Evolutionary conservation across 2,329 filamentous ascomycete genomes (phyloP), one percentile per base, ranked within the genome.

Genomic region (Talaromyces sp.): DNA sequence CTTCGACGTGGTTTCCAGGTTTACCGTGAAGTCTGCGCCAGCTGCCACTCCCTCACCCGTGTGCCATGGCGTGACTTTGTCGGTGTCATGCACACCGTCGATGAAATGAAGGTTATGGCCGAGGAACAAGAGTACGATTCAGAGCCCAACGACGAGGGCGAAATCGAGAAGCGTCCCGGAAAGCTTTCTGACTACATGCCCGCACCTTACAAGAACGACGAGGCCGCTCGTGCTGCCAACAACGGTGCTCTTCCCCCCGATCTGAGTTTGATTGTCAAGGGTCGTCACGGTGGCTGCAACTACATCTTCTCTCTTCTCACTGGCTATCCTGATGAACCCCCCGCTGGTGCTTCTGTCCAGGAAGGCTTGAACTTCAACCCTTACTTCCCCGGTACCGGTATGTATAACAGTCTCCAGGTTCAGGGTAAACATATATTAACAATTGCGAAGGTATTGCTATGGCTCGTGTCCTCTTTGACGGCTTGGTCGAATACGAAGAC

Each of bases 1-100:
- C 91, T 99, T 66, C 94, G 94, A 77, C 92, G 94, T 81, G 94
- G 94, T 79, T 99, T 97, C 86, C 92, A 96, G 81, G 94, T 99
- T 74, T 99, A 99, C 84, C 91, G 88, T 68, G 94, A 99, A 81
- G 94, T 99, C 72, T 99, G 94, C 84, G 86, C 92, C 62, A 91
- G 91, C 69, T 99, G 94, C 85, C 94, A 99, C 84, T 99, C 94
- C 63, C 87, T 99, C 64, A 87, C 82, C 78, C 90, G 94, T 81
- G 86, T 99, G 60, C 93, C 94, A 61, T 99, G 95, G 85, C 91
- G 94, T 77, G 73, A 89, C 60, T 84, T 97, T 63, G 94, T 99
- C 71, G 94, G 94, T 75, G 85, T 85, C 65, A 83, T 96, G 76
- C 85, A 97, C 84, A 99, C 94, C 60, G 91, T 96, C 73, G 92